These are phyloP conservation scores for Pestalotiopsis sp. DNA, from an alignment of 2,329 filamentous ascomycete species.

Conservation along the genomic window DNA sequence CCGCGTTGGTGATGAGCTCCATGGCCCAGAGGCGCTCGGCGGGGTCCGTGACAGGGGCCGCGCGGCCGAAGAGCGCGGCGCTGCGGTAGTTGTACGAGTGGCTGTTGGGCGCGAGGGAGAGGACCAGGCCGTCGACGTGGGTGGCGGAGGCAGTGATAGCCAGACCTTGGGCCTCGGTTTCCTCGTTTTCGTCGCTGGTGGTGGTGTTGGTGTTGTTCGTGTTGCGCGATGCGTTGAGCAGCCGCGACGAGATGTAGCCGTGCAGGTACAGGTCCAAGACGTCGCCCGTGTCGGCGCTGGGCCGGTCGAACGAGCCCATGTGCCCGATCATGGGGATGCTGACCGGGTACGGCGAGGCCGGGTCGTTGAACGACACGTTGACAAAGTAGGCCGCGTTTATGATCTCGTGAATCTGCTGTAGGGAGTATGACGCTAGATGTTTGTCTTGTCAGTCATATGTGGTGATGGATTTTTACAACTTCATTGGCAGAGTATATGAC, in stretches of 20 bases:
- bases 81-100: constrained; percentile 90
- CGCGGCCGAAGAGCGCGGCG: constrained; percentile 76
- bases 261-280: constrained; percentile 80
- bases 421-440: constrained; percentile 67
- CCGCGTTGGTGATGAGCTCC: constrained; percentile 74
- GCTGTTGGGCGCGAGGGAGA: constrained; percentile 77
- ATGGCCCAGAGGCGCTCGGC: constrained; percentile 80
- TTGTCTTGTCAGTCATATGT: constrained; percentile 9
- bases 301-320: constrained; percentile 71
- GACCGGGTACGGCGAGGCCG: constrained; percentile 70
- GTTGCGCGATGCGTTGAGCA: constrained; percentile 67
- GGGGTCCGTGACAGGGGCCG: constrained; percentile 64
- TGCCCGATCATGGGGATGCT: constrained; percentile 86
- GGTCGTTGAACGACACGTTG: constrained; percentile 75
- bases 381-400: constrained; percentile 75
- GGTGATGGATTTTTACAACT: not conserved
- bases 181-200: constrained; percentile 20
- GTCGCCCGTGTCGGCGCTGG: constrained; percentile 62
- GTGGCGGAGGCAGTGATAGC: constrained; percentile 75
- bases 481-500: not conserved
- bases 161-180: constrained; percentile 40
- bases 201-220: constrained; percentile 8
- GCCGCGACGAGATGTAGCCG: constrained; percentile 78
- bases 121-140: constrained; percentile 77
- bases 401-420: constrained; percentile 73